Conservation (phyloP, 495 filamentous ascomycete species). For the Usnea hakonensis region DNA sequence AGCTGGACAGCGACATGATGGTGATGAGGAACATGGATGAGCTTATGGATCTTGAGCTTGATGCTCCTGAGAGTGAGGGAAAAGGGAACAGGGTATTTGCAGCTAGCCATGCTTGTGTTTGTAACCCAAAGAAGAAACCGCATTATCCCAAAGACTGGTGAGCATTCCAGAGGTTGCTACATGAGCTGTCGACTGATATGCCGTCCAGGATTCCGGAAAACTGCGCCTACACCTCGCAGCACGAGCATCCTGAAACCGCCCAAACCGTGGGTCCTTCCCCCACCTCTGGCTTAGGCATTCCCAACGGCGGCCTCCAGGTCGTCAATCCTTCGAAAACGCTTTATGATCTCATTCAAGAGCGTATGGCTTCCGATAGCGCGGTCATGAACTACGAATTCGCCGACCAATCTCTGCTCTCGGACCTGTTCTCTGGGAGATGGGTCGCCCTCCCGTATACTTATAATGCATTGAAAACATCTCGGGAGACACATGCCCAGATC, state of each 20-base stretch:
- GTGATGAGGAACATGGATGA: slow-evolving; percentile 76
- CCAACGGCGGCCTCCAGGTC: slow-evolving; percentile 69
- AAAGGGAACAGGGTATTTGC: slow-evolving; percentile 58
- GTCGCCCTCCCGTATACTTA: slow-evolving; percentile 68
- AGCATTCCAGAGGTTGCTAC: slow-evolving; percentile 7
- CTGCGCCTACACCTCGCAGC: slow-evolving; percentile 69
- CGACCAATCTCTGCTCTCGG: slow-evolving; percentile 65
- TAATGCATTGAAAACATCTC: slow-evolving; percentile 74
- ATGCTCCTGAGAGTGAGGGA: slow-evolving; percentile 42
- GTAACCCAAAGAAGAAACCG: slow-evolving; percentile 66
- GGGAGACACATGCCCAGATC: slow-evolving; percentile 61
- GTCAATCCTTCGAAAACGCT: slow-evolving; percentile 52
- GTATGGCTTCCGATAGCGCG: slow-evolving; percentile 36
- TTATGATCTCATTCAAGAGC: slow-evolving; percentile 49
- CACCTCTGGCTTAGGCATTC: slow-evolving; percentile 51
- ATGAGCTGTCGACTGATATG: slow-evolving; percentile 8
- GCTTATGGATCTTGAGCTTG: slow-evolving; percentile 67
- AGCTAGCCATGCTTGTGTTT: slow-evolving; percentile 69
- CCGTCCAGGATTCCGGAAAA: slow-evolving; percentile 52
- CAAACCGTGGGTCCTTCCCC: slow-evolving; percentile 47
- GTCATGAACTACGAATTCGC: slow-evolving; percentile 58
- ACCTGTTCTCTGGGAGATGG: slow-evolving; percentile 61
- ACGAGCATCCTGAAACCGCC: slow-evolving; percentile 47
- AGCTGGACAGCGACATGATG: slow-evolving; percentile 82
- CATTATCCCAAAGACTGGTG: slow-evolving; percentile 72